Evolutionary conservation across 495 filamentous ascomycete genomes (phyloP).

Genomic region (Achaetomiella virescens): DNA sequence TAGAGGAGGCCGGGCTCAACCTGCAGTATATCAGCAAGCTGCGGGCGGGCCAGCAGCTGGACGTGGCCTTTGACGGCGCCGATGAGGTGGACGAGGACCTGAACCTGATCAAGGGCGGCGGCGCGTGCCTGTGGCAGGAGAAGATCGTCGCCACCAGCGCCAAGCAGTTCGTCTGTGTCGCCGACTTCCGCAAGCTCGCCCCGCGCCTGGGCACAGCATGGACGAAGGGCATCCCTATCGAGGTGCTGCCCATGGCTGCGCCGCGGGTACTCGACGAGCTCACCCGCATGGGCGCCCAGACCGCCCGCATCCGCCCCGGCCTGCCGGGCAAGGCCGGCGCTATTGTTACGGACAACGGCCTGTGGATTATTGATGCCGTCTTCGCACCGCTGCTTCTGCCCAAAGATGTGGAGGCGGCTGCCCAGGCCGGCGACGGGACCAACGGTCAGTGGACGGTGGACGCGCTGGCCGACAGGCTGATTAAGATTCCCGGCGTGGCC

Average conservation of each 20-base stretch:
- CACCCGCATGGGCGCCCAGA: slow-evolving; percentile 58
- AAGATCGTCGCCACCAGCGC: slow-evolving; percentile 86
- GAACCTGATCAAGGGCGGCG: slow-evolving; percentile 96
- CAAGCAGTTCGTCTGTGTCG: slow-evolving; percentile 88
- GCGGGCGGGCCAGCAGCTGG: slow-evolving; percentile 44
- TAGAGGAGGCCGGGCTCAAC: slow-evolving; percentile 66
- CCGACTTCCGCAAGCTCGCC: slow-evolving; percentile 84
- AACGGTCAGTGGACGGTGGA: slow-evolving; percentile 72
- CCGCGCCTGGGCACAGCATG: slow-evolving; percentile 70
- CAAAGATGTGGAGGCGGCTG: slow-evolving; percentile 40
- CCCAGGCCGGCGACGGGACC: slow-evolving; percentile 40
- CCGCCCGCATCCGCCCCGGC: slow-evolving; percentile 63
- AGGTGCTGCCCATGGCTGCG: slow-evolving; percentile 79
- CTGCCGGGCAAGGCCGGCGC: slow-evolving; percentile 67
- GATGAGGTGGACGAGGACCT: slow-evolving; percentile 94
- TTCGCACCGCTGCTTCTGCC: slow-evolving; percentile 65
- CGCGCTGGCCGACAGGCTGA: slow-evolving; percentile 62
- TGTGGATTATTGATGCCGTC: slow-evolving; percentile 89
- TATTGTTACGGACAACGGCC: slow-evolving; percentile 85
- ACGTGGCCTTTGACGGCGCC: slow-evolving; percentile 90
- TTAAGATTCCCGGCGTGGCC: slow-evolving; percentile 76
- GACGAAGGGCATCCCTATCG: slow-evolving; percentile 77
- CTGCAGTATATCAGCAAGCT: slow-evolving; percentile 75
- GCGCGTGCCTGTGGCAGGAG: slow-evolving; percentile 95
- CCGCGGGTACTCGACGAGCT: slow-evolving; percentile 64